Base-by-base conservation (phyloP, 2,329 filamentous ascomycete genomes). In the Talaromyces sp. region DNA sequence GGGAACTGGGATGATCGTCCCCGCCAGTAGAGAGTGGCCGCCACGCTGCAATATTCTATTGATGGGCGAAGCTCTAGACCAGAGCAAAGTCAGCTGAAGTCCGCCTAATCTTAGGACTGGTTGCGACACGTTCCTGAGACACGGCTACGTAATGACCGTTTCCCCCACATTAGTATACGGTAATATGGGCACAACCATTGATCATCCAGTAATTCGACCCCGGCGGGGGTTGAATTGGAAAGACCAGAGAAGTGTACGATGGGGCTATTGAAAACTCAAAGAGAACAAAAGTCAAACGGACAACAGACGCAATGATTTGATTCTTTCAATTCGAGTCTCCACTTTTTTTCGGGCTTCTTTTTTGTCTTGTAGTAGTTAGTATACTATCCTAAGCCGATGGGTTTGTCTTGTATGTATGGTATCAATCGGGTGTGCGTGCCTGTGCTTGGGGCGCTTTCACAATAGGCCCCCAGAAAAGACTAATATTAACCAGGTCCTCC, bases 11-110 rank as follows among this genome's bases (percentile, higher is more conserved):
- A 44, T 54, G 40, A 39, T 55, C 53, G 32, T 40, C 45, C 35
- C 45, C 33, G 14, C 35, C 45, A 20, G 14, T 32, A n/a, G 39
- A 39, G 35, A 4, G 44, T 48, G 41, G 43, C 45, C 52, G 37
- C 52, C 39, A 39, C 32, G 16, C 33, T 47, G 44, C 20, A 37
- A 32, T 49, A 16, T 17, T 44, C 16, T n/a, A 19, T 36, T 44
- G 39, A 45, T 20, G n/a, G n/a, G n/a, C n/a, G 20, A 13, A 10
- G 30, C 50, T 56, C 47, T 56, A 54, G 54, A 54, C 41, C 36
- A 32, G 16, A 40, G n/a, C n/a, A 43, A 22, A 39, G n/a, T 30
- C 3, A 16, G 45, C 9, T 27, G 7, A 37, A 37, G 45, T 37
- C 20, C 19, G 45, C 39, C 45, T 47, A 47, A 47, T 47, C 45